Base-by-base conservation (phyloP, 805 yeast species). In the Yarrowia hollandica region DNA sequence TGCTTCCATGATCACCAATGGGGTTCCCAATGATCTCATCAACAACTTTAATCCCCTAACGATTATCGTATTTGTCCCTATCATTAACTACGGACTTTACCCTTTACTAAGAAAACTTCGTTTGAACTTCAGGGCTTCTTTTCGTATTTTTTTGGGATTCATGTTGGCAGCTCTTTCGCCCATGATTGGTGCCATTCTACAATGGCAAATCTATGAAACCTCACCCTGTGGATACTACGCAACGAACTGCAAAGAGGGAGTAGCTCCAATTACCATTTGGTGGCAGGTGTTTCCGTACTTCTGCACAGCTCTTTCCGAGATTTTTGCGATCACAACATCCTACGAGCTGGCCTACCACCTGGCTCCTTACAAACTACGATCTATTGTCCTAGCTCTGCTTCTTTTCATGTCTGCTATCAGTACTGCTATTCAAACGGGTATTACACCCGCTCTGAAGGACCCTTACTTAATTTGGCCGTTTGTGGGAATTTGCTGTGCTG, bases 21-120 rank as follows among this genome's bases (percentile, higher is more conserved):
- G 82, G 52, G 81, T 80, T 64, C 83, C 83, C 61, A 80, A 80
- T 64, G 84, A 80, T 73, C 74, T 80, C 64, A 78, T 79, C 71
- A 75, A 72, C 63, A 80, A 79, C 65, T 79, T 80, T 71, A 80
- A 80, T 64, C 82, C 44, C 14, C 5, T 38, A 19, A 38, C 44
- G 7, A 38, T 38, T 19, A 38, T 38, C 10, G 44, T 38, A 1
- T 38, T 6, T 7, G 44, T 38, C 6, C 44, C 44, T 15, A 38
- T 38, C 28, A n/a, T 38, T 28, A 38, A 38, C 44, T 38, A 38
- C 14, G 44, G 44, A 15, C 30, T 38, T 14, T 38, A 38, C 9
- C 44, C 44, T 0, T 19, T 38, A 0, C 28, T 38, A 2, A 15
- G 44, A 38, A 38, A 38, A 15, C 7, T 23, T 18, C 21, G 44